Base-by-base conservation (phyloP, 345 rosid genomes). In the Eucalyptus cloeziana region DNA sequence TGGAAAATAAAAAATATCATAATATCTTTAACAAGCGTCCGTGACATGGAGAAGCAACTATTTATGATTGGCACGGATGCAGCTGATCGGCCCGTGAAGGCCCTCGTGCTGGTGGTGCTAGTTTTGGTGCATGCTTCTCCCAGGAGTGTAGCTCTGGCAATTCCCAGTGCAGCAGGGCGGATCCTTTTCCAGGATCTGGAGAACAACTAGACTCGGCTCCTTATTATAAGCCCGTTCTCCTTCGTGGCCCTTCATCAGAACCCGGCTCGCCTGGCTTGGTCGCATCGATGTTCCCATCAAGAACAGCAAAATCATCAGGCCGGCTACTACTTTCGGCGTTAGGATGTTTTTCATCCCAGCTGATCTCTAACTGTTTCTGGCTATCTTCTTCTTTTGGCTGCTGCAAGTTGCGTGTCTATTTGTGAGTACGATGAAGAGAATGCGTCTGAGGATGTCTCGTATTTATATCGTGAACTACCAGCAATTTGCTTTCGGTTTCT, bases 111-210 rank as follows among this genome's bases (percentile, higher is more conserved):
- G 27, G 30, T 56, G 62, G 15, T 62, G 69, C 69, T 62, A 62
- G 69, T 30, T 13, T 0, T 3, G 15, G 69, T 62, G 33, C 69
- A 22, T 27, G 69, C 69, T 62, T 27, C 4, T 5, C 25, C 69
- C 33, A 3, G 69, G 69, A 62, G 33, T 13, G 31, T 27, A 62
- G 69, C 69, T 8, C 31, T 4, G 30, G 69, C 69, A 62, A 56
- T 5, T 0, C 62, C 62, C 62, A 56, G 2, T 56, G 30, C 71
- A 7, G 8, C 0, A 37, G 15, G 9, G 71, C 19, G 9, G 30
- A 52, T 2, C 0, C 58, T 52, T 52, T 52, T 62, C 8, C 69
- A 62, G 33, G 69, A 30, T 27, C 33, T 62, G 69, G 69, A 62
- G 69, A 62, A 62, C 69, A 62, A 0, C 31, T 13, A 30, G 1